phyloP scores from a whole-genome alignment of 1,139 yeast species.

The Blastobotrys apis region DNA sequence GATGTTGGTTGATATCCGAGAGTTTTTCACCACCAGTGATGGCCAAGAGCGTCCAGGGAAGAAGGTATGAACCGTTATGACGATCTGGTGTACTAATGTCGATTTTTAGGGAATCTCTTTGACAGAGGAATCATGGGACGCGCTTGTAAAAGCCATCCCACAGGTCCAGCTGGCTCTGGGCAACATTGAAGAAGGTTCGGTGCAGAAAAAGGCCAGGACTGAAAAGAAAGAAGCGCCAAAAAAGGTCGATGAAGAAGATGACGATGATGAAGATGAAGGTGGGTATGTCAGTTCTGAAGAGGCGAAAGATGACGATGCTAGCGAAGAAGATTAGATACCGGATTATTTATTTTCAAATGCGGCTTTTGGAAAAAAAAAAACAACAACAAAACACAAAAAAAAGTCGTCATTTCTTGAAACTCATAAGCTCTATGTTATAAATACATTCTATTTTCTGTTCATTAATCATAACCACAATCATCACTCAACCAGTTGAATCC shows the following conservation, averaged over 20 bases:
- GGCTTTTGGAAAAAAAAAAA: too few relatives aligned
- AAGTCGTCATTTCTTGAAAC: too few relatives aligned
- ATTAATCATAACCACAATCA: neutral
- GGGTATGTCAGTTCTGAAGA: neutral
- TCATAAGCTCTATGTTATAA: neutral
- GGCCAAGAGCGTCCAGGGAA: slow-evolving; percentile 71
- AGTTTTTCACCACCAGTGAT: slow-evolving; percentile 60
- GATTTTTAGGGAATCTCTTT: slow-evolving; percentile 59
- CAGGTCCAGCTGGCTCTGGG: slow-evolving; percentile 59
- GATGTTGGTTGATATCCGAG: slow-evolving; percentile 73
- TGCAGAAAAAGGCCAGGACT: neutral
- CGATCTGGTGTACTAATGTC: neutral
- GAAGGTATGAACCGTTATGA: slow-evolving; percentile 39
- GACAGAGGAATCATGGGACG: slow-evolving; percentile 65
- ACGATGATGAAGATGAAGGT: neutral
- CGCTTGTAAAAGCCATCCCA: slow-evolving; percentile 48
- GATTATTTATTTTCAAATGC: too few relatives aligned
- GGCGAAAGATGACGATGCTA: neutral
- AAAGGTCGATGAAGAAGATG: neutral
- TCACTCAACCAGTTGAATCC: slow-evolving; percentile 5
- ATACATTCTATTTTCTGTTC: neutral
- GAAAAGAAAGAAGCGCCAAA: neutral
- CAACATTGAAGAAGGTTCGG: slow-evolving; percentile 10
- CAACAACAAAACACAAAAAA: too few relatives aligned
- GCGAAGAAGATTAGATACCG: neutral